Base-by-base conservation (phyloP, 2,329 filamentous ascomycete species). In the Westerdykella aurantiaca region DNA sequence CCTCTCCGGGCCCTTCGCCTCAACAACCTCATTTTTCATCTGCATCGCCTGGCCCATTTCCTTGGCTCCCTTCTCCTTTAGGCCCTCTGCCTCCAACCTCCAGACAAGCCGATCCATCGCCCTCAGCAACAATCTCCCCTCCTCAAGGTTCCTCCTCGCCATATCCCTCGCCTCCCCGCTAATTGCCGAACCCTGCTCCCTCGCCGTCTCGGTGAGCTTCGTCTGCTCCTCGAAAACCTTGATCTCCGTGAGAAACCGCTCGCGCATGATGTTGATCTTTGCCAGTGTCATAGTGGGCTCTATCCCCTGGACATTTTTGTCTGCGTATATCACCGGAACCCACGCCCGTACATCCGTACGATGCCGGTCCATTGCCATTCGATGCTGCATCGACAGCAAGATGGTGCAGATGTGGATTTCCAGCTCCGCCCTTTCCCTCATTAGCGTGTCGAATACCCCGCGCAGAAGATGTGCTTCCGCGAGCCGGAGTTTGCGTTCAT, bases 381-480 rank as follows among this genome's bases (percentile, higher is more conserved):
- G 56, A 31, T 61, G 56, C 16, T 50, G 46, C 4, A n/a, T 46
- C 48, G 25, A 55, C 33, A 16, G 39, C 45, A 45, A 52, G 54
- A 22, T 48, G 43, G 29, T 42, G 43, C 6, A 61, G 46, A 13
- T 45, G 45, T 10, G 50, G 45, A 11, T 58, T 49, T 5, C 7
- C 25, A 57, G 49, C 10, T 46, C 45, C 13, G 55, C 38, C 5
- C 53, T 56, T 6, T 48, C 47, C 16, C 44, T 40, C 41, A 49
- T 51, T 0, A 59, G 39, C 13, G 53, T 49, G 31, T 49, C 52
- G 42, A 52, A 53, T 1, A 49, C 49, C 6, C 55, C 38, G 9
- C 52, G 48, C 33, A 56, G 33, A 12, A 61, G 35, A n/a, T 54
- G 54, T 0, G 61, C 49, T 31, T 61, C 53, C 11, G 49, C 46